Base-by-base conservation (phyloP, 75 land plant genomes). In the Cryptomeria japonica region DNA sequence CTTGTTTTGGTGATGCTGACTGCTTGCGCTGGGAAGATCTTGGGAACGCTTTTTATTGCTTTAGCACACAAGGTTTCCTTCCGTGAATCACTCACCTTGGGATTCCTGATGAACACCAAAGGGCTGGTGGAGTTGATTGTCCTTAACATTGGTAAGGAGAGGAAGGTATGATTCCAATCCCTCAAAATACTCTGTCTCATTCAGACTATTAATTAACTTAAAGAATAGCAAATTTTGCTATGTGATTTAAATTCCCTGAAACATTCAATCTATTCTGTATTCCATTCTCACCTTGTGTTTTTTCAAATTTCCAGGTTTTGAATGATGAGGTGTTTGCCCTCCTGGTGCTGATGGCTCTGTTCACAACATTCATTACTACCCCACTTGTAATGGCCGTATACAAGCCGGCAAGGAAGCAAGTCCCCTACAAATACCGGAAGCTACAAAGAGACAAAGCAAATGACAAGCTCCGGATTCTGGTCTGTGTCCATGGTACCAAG, bases 301-400 rank as follows among this genome's bases (percentile, higher is more conserved):
- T 8, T 47, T 83, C 7, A 0, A 19, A 25, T 22, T 75, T 64
- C 75, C 90, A 96, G 97, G 98, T 96, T 31, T 78, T 96, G 83
- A 94, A 97, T 86, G 97, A 97, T 38, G 94, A 97, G 78, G 87
- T 90, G 18, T 97, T 97, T 91, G 97, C 98, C 0, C 95, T 97
- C 49, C 80, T 97, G 91, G 94, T 97, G 72, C 87, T 97, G 31
- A 95, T 97, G 98, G 98, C 98, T 46, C 88, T 97, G 32, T 92
- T 97, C 90, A 97, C 98, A 14, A 97, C 98, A 5, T 97, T 95
- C 92, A 92, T 97, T 41, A 95, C 98, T 14, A 97, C 98, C 2
- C 98, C 98, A 28, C 19, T 92, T 12, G 98, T 97, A 5, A 90
- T 89, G 89, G 90, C 92, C 10, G 87, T 95, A 2, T 94, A 97